These are phyloP conservation scores for Fagopyrum esculentum DNA, from an alignment of 148 eudicot species.

Conservation along the genomic window DNA sequence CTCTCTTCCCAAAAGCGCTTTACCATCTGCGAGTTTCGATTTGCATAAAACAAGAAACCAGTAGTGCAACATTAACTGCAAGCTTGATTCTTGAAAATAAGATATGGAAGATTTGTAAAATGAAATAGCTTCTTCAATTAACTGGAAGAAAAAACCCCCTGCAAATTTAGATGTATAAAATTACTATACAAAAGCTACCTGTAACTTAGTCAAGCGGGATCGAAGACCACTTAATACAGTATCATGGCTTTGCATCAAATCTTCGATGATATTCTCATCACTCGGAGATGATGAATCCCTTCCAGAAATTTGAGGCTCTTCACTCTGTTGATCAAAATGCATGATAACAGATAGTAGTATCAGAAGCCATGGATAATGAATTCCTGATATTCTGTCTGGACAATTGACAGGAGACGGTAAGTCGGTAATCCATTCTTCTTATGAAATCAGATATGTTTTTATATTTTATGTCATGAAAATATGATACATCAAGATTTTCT, in stretches of 20 bases:
- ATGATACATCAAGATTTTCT: not conserved
- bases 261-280: constrained; percentile 44
- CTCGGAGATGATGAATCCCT: constrained; percentile 27
- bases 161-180: not conserved
- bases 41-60: not conserved
- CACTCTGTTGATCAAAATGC: constrained; percentile 34
- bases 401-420: not conserved
- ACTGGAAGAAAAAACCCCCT: not conserved
- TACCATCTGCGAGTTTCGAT: constrained; percentile 45
- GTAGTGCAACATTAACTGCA: not conserved
- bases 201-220: constrained; percentile 82
- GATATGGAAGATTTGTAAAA: too few relatives aligned
- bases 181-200: constrained; percentile 33
- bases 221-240: constrained; percentile 61
- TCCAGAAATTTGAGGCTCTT: constrained; percentile 39
- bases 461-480: too few relatives aligned
- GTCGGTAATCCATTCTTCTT: not conserved
- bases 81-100: too few relatives aligned
- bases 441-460: not conserved
- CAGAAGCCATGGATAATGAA: not conserved
- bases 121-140: not conserved
- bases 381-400: not conserved
- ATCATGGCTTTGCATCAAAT: constrained; percentile 77
- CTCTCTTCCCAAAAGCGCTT: constrained; percentile 74
- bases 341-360: not conserved